Evolutionary conservation across 108 stramenopile species (phyloP).

Genomic region (Nitzschia sp.): DNA sequence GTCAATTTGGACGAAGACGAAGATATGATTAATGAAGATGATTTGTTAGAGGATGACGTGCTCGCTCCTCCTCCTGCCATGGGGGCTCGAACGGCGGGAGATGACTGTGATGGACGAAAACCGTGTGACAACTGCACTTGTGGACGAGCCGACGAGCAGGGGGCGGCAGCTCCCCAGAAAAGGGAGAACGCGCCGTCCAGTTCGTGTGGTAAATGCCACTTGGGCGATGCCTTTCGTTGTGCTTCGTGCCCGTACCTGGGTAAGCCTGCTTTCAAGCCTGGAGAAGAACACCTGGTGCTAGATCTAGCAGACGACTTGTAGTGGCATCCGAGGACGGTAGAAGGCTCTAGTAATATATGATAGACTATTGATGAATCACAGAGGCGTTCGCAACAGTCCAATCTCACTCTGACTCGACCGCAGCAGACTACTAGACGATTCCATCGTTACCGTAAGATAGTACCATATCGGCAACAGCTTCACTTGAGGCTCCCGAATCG

Average conservation of each 20-base stretch:
- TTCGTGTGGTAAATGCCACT: conserved; percentile 94
- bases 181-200: conserved; percentile 7
- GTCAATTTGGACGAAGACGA: conserved; percentile 62
- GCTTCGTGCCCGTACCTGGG: conserved; percentile 96
- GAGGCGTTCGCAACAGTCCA: too few relatives aligned
- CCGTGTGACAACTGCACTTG: conserved; percentile 98
- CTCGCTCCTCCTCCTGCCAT: conserved; percentile 26
- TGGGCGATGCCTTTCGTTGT: conserved; percentile 99
- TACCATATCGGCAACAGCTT: background rate
- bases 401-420: too few relatives aligned
- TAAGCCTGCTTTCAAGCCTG: conserved; percentile 95
- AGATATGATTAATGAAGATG: conserved; percentile 78
- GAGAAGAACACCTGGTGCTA: conserved; percentile 93
- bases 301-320: conserved; percentile 84
- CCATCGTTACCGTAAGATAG: too few relatives aligned
- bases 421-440: too few relatives aligned
- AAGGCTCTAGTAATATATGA: too few relatives aligned
- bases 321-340: background rate
- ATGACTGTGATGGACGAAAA: conserved; percentile 83
- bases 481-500: background rate
- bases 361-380: too few relatives aligned
- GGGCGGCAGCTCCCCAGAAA: conserved; percentile 3
- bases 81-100: conserved; percentile 23
- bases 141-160: conserved; percentile 82
- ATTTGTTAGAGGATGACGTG: conserved; percentile 44